Evolutionary conservation across 2,329 filamentous ascomycete genomes (phyloP), one percentile per base, ranked within the genome.

Genomic region (Talaromyces sp.): DNA sequence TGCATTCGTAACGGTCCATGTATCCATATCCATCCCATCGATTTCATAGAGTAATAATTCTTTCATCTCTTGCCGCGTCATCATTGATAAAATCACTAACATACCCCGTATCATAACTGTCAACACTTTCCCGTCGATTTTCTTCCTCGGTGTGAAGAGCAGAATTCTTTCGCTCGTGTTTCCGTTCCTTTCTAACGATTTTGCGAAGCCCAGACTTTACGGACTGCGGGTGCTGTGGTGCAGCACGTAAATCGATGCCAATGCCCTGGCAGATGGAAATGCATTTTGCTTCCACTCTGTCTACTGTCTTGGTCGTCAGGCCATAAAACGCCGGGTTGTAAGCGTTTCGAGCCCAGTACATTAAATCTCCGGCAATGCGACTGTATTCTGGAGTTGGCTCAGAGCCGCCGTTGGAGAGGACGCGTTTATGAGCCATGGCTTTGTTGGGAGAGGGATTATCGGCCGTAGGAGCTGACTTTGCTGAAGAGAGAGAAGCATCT

Each of bases 251-350:
- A 41, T 76, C 69, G 10, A 77, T 65, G 6, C 75, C 75, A 8
- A 71, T 71, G 41, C 69, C 68, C 14, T 67, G 63, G 60, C 76
- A 78, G 2, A 75, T 59, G 3, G 68, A 64, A 4, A 69, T 70
- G 62, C 75, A 78, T 32, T 75, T 75, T 1, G 71, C 68, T 41
- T 77, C 74, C 26, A 77, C 73, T 0, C 74, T 68, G 7, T 76
- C 70, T 9, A 75, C 69, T 13, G 76, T 70, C 4, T 65, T 66
- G 5, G 70, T 64, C 0, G 75, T 76, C 32, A 78, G 73, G 0
- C 76, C 75, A 26, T 77, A 78, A 53, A 76, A 77, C 8, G 75
- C 69, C 1, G 76, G 76, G 55, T 77, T 77, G 62, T 78, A 78
- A 10, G 76, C 75, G 60, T 78, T 73, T 14, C 73, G 73, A n/a